Evolutionary conservation across 2,329 filamentous ascomycete species (phyloP), one percentile per base, ranked within the genome.

Genomic region (Cadophora luteo-olivacea): DNA sequence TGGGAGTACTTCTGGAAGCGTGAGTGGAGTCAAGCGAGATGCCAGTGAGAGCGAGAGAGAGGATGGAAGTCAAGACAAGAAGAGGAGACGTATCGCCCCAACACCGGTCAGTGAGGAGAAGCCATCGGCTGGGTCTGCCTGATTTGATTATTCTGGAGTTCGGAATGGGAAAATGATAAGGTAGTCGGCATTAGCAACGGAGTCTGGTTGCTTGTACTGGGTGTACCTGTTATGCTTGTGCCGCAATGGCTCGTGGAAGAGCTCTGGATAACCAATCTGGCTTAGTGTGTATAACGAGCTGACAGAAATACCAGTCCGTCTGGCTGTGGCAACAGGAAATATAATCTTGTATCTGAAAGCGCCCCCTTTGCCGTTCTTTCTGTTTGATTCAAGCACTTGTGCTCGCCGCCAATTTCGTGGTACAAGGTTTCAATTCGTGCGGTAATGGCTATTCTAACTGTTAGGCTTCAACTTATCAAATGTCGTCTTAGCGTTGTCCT

Each of bases 31-130:
- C 19, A 90, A 90, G 78, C 82, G 87, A 71, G 87, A 90, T 33
- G 83, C 83, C 8, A 73, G 68, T 51, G 75, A 73, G 68, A 85
- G 82, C 29, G 86, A 87, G 68, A 82, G 81, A 29, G 87, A 87
- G 41, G 83, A 84, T 58, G 84, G 85, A 19, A 83, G 86, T 7
- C 69, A 75, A n/a, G 73, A 83, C 19, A 83, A 87, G 5, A 93
- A 93, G 81, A 90, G 89, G 80, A 85, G 91, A 74, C 84, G 91
- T 61, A 88, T 93, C 74, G 91, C 90, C 4, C 91, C 91, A 4
- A 92, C 89, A 0, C 65, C 55, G 19, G 54, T 72, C 11, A 58
- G 61, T 22, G 52, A 52, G 14, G 52, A 57, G 19, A 51, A 54
- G 11, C 22, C 49, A 16, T 3, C 51, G 12, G 6, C 14, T 58